Percentiles rank a stretch among this genome's conserved stretches.
Conservation (phyloP, 805 yeast species). For the Monosporozyma solicola region DNA sequence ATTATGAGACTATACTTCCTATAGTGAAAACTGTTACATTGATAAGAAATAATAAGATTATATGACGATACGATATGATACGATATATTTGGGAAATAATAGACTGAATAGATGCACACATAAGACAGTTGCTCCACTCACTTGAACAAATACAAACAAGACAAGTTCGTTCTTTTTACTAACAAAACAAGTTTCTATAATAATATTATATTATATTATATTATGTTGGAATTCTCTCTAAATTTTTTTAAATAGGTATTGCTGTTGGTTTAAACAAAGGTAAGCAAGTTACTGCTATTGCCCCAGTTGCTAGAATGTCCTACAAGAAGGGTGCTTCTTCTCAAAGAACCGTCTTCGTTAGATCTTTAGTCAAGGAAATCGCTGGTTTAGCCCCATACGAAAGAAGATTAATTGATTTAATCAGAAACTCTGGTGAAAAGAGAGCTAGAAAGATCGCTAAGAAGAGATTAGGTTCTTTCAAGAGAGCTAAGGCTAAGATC, state of each 20-base stretch:
- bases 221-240: background rate
- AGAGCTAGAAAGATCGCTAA: constrained; percentile 99
- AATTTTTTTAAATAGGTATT: constrained; percentile 46
- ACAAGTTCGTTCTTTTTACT: constrained; percentile 18
- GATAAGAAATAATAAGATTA: too few species aligned
- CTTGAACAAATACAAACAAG: too few species aligned
- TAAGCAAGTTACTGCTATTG: constrained; percentile 84
- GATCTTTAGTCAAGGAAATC: constrained; percentile 92
- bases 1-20: too few species aligned
- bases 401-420: constrained; percentile 97
- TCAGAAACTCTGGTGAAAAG: constrained; percentile 99
- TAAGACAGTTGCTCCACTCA: too few species aligned
- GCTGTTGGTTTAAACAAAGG: constrained; percentile 99
- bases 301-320: constrained; percentile 80
- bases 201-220: background rate
- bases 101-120: too few species aligned
- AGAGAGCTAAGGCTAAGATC: constrained; percentile 99
- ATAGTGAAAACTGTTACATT: too few species aligned
- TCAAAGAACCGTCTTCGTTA: constrained; percentile 92
- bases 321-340: constrained; percentile 95
- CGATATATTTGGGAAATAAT: too few species aligned
- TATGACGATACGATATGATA: too few species aligned
- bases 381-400: constrained; percentile 99
- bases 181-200: constrained; percentile 16
- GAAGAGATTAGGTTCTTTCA: constrained; percentile 99